These are phyloP conservation scores for Nakazawaea ambrosiae DNA, from an alignment of 805 yeast genomes.

Conservation along the genomic window DNA sequence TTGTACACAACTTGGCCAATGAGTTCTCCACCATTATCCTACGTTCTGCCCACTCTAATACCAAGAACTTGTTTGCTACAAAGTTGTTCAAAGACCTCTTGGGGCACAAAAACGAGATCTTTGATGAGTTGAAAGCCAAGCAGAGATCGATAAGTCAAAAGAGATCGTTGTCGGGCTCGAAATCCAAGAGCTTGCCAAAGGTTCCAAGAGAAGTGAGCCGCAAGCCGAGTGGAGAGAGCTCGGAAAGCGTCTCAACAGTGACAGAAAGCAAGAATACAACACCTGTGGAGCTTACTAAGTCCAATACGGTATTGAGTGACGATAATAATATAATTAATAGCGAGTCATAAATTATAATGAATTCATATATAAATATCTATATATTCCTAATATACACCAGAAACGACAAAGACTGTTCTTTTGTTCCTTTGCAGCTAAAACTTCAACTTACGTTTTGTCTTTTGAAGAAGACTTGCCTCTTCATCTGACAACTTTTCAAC, in stretches of 20 bases:
- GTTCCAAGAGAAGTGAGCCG: too few relatives aligned
- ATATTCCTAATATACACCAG: too few relatives aligned
- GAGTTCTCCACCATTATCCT: conserved; percentile 61
- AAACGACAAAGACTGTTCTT: too few relatives aligned
- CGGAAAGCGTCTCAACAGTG: too few relatives aligned
- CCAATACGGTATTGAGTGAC: too few relatives aligned
- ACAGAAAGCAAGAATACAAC: too few relatives aligned
- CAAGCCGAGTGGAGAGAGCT: too few relatives aligned
- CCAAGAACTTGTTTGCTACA: conserved; percentile 51
- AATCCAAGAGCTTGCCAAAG: conserved; percentile 6
- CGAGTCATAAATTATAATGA: too few relatives aligned
- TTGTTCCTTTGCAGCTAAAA: too few relatives aligned
- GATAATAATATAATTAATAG: too few relatives aligned
- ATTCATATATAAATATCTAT: too few relatives aligned
- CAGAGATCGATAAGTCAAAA: conserved; percentile 1
- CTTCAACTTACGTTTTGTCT: conserved; percentile 18
- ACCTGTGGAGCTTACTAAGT: too few relatives aligned
- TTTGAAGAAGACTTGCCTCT: conserved; percentile 17
- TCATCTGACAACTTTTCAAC: conserved; percentile 16
- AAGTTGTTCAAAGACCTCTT: conserved; percentile 58
- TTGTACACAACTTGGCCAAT: conserved; percentile 44
- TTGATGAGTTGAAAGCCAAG: conserved; percentile 45
- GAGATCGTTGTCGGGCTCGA: neutral
- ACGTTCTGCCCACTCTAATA: conserved; percentile 38
- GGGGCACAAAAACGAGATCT: conserved; percentile 51